Evolutionary conservation across 2,329 filamentous ascomycete species (phyloP), one percentile per base, ranked within the genome.

Genomic region (Sporothrix humicola): DNA sequence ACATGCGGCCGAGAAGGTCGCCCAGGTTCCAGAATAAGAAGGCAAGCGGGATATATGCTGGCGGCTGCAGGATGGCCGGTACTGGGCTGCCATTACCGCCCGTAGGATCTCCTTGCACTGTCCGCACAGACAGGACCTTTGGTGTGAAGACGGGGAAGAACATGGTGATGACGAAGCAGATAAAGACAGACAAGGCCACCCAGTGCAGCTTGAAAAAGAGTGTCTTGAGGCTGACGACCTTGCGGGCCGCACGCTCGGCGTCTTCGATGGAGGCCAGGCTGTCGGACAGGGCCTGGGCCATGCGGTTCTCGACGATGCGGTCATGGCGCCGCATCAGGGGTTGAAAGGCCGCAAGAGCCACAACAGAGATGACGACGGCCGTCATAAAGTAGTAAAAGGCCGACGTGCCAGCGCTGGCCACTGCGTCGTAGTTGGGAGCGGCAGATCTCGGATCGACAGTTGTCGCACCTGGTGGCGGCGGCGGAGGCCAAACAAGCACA

Each of bases 11-110:
- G 15, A 88, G 75, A 8, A 98, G 84, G 80, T 98, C 96, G 59
- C 96, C 96, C 1, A 91, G 80, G 80, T 98, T 99, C 96, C 96
- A 99, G 80, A 96, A 89, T 74, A 98, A 89, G 82, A 98, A 97
- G 3, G 89, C 94, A 0, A 98, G 86, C 0, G 96, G 95, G 73
- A 98, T 95, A 81, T 98, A 99, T 17, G 91, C 90, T 0, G 90
- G 86, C 0, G 93, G 89, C 71, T 90, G 88, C 76, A 97, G 88
- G 17, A 97, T 83, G 17, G 86, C 13, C 87, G 84, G 13, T 13
- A 50, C 26, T 9, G 65, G 20, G 37, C 4, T 13, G 46, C 7
- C 46, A 31, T 10, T 31, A 9, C 44, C 23, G 2, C 4, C 23
- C 3, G 42, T 9, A 42, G 42, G 17, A 26, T 20, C 42, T 10